These are phyloP conservation scores for Sechiopsis laciniata DNA, from an alignment of 306 rosid genomes.

Conservation along the genomic window DNA sequence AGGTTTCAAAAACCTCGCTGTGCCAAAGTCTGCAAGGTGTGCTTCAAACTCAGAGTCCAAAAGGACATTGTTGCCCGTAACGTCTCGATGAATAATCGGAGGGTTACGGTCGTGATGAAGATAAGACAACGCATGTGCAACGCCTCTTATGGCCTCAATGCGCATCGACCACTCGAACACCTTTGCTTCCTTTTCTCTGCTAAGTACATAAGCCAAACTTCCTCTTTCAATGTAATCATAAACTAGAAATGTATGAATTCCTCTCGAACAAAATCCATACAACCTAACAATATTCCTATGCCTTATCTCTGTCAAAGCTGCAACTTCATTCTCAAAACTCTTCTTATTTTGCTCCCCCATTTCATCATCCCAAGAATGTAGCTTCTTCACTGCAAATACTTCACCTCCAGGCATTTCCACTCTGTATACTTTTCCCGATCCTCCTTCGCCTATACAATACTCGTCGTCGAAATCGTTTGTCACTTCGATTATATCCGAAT, in stretches of 20 bases:
- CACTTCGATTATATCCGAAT: constrained; percentile 37
- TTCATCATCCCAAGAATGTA: constrained; percentile 33
- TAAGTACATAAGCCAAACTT: constrained; percentile 26
- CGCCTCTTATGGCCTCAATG: constrained; percentile 30
- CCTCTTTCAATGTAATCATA: constrained; percentile 45
- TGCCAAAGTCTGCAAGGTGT: constrained; percentile 49
- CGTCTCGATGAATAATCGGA: constrained; percentile 38
- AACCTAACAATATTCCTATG: constrained; percentile 47
- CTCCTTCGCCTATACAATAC: constrained; percentile 41
- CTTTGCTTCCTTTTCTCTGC: constrained; percentile 25
- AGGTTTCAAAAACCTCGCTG: constrained; percentile 37
- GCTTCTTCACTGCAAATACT: constrained; percentile 43
- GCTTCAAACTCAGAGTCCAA: constrained; percentile 31
- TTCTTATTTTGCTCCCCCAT: constrained; percentile 28
- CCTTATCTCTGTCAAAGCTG: constrained; percentile 35
- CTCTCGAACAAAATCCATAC: constrained; percentile 39
- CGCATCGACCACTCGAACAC: constrained; percentile 38
- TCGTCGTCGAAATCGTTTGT: constrained; percentile 32
- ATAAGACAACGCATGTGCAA: constrained; percentile 26
- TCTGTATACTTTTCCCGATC: constrained; percentile 37
- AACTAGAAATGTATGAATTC: constrained; percentile 34
- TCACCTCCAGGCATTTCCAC: constrained; percentile 33
- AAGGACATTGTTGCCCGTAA: constrained; percentile 39
- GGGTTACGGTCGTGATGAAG: constrained; percentile 26
- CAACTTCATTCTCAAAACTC: constrained; percentile 29